phyloP scores from a whole-genome alignment of 192 early-diverging fungal genomes.

The Diversispora epigaea region DNA sequence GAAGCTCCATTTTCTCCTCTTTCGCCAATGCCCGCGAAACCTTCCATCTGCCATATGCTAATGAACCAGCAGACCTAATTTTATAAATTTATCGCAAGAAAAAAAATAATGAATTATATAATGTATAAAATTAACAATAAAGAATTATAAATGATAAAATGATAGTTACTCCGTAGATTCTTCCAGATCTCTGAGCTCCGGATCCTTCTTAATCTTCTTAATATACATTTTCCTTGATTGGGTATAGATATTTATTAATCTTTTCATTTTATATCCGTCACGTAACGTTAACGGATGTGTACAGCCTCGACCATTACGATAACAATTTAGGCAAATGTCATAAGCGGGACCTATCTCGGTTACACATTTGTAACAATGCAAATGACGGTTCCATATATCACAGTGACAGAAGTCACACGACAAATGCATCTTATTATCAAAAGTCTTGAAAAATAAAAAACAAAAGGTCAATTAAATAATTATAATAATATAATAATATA shows the following conservation, averaged over 20 bases:
- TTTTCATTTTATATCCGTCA: not conserved
- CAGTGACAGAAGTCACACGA: slow-evolving; percentile 11
- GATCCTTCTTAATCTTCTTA: not conserved
- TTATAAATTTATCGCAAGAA: too few relatives aligned
- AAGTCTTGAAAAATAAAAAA: not conserved
- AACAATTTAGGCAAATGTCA: slow-evolving; percentile 5
- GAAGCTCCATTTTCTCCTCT: too few relatives aligned
- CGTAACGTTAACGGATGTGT: not conserved
- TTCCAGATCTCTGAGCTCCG: too few relatives aligned
- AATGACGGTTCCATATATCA: not conserved
- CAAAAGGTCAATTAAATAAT: not conserved
- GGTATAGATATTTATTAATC: not conserved
- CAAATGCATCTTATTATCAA: not conserved
- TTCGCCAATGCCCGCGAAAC: too few relatives aligned
- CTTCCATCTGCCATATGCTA: too few relatives aligned
- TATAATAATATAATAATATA: not conserved
- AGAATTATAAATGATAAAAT: too few relatives aligned
- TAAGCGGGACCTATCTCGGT: not conserved
- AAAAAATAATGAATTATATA: too few relatives aligned
- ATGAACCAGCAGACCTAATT: too few relatives aligned
- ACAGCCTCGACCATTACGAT: not conserved
- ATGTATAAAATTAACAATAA: too few relatives aligned
- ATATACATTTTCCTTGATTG: not conserved
- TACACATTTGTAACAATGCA: not conserved
- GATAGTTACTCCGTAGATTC: too few relatives aligned